Base-by-base conservation (phyloP, 2,329 filamentous ascomycete genomes). In the Aspergillus flavus region DNA sequence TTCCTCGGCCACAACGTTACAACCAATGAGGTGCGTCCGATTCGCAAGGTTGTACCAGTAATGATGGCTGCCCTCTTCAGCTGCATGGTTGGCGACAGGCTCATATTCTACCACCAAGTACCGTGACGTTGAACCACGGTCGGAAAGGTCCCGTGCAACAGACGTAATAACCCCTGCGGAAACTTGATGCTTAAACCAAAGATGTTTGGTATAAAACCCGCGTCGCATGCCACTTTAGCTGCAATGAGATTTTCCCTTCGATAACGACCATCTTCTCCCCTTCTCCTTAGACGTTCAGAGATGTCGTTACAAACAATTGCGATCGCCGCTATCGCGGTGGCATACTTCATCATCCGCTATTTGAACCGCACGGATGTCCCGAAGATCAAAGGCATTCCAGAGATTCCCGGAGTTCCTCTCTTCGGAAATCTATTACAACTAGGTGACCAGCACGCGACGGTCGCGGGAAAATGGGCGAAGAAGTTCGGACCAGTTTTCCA, bases 401-500 rank as follows among this genome's bases (percentile, higher is more conserved):
- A 89, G 68, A 83, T 89, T 48, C 86, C 87, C 0, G 87, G 87
- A 0, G 73, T 88, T 5, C 87, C 87, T 4, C 70, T 90, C 10
- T 87, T 91, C 67, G 88, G 88, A 6, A 90, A 87, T 64, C 78
- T 90, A 4, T 70, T 89, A 1, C 84, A 89, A 68, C 80, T 90
- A 7, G 86, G 87, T 3, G 80, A 82, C 2, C 79, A 85, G 59
- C 84, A 89, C 78, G 83, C 87, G 9, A 80, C 82, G 34, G 80
- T 83, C 30, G 80, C 86, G 1, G 82, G 80, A 19, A 80, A 81
- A 72, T 87, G 87, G 84, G 86, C 84, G 3, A 83, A 85, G 66
- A 83, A 86, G 64, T 89, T 86, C 59, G 87, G 87, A 0, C 84
- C 85, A 1, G 88, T 90, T 14, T 90, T 89, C 67, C 88, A 91